Base-by-base conservation (phyloP, 1,284 basidiomycete genomes). In the Cystobasidium slooffiae region DNA sequence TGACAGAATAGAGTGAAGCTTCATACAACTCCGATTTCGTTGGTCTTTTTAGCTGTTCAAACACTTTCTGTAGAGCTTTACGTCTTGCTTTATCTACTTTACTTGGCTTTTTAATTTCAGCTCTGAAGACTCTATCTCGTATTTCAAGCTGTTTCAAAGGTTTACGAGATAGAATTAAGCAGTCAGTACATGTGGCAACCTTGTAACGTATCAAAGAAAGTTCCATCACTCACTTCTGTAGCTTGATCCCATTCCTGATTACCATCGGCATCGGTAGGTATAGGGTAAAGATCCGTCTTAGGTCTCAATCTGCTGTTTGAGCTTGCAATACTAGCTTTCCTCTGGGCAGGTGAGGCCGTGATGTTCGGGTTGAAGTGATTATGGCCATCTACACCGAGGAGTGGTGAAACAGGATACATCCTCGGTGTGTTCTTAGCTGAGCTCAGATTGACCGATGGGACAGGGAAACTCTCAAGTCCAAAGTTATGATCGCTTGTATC, bases 1-100 rank as follows among this genome's bases (percentile, higher is more conserved):
- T 67, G 43, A 80, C 76, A 12, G 65, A 39, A 5, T 77, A 49
- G 10, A 62, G 20, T 0, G 56, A 56, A 6, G 77, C 77, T 22
- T 61, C 43, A 37, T 64, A 62, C 14, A 78, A 61, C n/a, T 78
- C 66, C 8, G 70, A 7, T 6, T 70, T 53, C 1, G 72, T 76
- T 0, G 78, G 77, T 4, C 39, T 74, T 0, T 68, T 72, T 3
- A 53, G 55, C 0, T 62, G 62, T 24, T 65, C 63, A 43, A 73
- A 73, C 24, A 31, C 24, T 22, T 56, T 49, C 12, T 55, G 47
- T 51, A 65, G 22, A 9, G 10, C 41, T 31, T 66, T 73, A 24
- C 70, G 49, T 37, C 63, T 61, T 22, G 16, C 37, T 24, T 66
- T 73, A 52, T 73, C 70, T 49, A 44, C 51, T 44, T 66, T 65